Base-by-base conservation (phyloP, 139 green algal species). In the Astrephomene gubernaculifera region DNA sequence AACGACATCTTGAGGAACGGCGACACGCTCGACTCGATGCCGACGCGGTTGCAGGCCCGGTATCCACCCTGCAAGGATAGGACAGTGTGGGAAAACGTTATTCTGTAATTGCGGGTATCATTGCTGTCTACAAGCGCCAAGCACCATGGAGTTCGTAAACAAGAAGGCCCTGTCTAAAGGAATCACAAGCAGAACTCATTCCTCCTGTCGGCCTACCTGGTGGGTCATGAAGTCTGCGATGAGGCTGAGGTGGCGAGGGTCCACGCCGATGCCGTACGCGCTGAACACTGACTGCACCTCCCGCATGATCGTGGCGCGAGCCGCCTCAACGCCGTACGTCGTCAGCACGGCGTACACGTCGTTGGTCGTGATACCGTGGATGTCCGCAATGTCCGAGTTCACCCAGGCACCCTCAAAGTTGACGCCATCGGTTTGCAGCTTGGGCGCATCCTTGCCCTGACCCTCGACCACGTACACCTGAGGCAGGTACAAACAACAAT, bases 181-280 rank as follows among this genome's bases (percentile, higher is more conserved):
- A n/a, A n/a, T n/a, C n/a, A n/a, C n/a, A n/a, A n/a, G n/a, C n/a
- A n/a, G n/a, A n/a, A n/a, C n/a, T n/a, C n/a, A n/a, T n/a, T n/a
- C n/a, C n/a, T n/a, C 90, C 87, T n/a, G n/a, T n/a, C n/a, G n/a
- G n/a, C n/a, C n/a, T 61, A 95, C 96, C 88, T 96, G 91, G 78
- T 97, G 92, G 14, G 96, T 99, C 97, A 99, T 99, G 93, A 96
- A 98, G 91, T 99, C 97, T 0, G 95, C 95, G 41, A 99, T 97
- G 21, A 99, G 91, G 24, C 84, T 88, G 31, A 99, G 88, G 93
- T 99, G 98, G 36, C 98, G 94, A 0, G 92, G 85, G 90, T 99
- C 96, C 0, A 99, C 98, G 2, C 87, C 94, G 63, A 99, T 99
- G 72, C 98, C 98, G 87, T 99, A 99, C 3, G 95, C 97, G 14